phyloP scores from a whole-genome alignment of 192 early-diverging fungal species.

The Chytriomyces hyalinus region DNA sequence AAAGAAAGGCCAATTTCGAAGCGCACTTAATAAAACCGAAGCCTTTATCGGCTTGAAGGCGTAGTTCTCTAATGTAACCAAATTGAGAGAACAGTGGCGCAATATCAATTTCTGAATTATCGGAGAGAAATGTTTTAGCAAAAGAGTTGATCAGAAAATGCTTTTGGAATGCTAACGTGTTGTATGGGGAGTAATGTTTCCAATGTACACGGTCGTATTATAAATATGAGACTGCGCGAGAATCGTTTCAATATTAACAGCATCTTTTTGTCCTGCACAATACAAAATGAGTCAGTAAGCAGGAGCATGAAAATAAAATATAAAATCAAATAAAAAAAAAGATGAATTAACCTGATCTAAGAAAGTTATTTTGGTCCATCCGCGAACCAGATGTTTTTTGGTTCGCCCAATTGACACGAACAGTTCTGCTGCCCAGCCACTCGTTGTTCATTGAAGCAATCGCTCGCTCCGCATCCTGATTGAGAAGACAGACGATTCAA shows the following conservation, averaged over 20 bases:
- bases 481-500: background rate
- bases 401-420: conserved; percentile 95
- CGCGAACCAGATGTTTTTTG: conserved; percentile 62
- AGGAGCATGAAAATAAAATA: background rate
- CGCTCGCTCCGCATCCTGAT: conserved; percentile 81
- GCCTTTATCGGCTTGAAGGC: conserved; percentile 88
- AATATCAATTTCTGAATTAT: conserved; percentile 66
- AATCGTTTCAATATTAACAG: conserved; percentile 60
- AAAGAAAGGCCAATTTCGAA: conserved; percentile 3
- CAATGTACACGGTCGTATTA: conserved; percentile 89
- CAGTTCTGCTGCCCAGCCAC: conserved; percentile 82
- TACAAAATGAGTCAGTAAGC: background rate
- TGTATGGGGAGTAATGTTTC: conserved; percentile 82
- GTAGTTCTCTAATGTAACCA: conserved; percentile 79
- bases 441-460: conserved; percentile 87
- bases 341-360: background rate
- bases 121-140: background rate
- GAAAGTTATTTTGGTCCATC: background rate
- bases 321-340: background rate
- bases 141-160: background rate
- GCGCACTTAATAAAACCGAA: conserved; percentile 87
- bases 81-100: conserved; percentile 75
- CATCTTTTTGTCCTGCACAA: background rate
- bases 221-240: conserved; percentile 76
- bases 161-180: conserved; percentile 57